Conservation (phyloP, 495 filamentous ascomycete species). For the Aspergillus taichungensis region DNA sequence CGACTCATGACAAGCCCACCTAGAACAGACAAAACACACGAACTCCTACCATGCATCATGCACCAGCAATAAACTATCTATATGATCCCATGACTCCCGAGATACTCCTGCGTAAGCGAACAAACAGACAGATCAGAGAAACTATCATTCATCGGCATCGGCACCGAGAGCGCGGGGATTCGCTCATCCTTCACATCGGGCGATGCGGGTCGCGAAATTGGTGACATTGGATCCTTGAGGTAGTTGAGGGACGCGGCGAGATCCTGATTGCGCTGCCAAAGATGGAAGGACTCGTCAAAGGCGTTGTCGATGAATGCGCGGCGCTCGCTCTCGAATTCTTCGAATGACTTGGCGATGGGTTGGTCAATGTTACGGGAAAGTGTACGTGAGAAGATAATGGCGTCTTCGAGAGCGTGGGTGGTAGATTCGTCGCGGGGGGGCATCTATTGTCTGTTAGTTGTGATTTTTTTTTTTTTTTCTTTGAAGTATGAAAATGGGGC, state of each 20-base stretch:
- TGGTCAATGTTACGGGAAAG: conserved; percentile 11
- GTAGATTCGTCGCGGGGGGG: conserved; percentile 43
- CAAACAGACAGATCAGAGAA: conserved; percentile 13
- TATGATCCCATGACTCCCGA: too few relatives aligned
- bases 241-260: conserved; percentile 24
- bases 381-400: conserved; percentile 32
- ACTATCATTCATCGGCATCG: conserved; percentile 8
- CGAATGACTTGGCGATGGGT: conserved; percentile 25
- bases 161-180: not conserved
- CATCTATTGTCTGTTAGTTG: conserved; percentile 22
- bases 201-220: not conserved
- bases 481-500: too few relatives aligned
- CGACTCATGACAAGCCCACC: too few relatives aligned
- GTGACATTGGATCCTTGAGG: conserved; percentile 6
- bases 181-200: not conserved
- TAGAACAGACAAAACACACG: too few relatives aligned
- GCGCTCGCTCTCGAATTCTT: conserved; percentile 32
- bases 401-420: conserved; percentile 43
- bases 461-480: too few relatives aligned
- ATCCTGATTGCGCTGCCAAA: conserved; percentile 35
- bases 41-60: too few relatives aligned
- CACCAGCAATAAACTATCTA: too few relatives aligned
- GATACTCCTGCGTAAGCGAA: conserved; percentile 1
- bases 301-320: conserved; percentile 29
- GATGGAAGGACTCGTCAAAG: conserved; percentile 33